phyloP scores from a whole-genome alignment of 768 basidiomycete genomes.

The Russula sp. region DNA sequence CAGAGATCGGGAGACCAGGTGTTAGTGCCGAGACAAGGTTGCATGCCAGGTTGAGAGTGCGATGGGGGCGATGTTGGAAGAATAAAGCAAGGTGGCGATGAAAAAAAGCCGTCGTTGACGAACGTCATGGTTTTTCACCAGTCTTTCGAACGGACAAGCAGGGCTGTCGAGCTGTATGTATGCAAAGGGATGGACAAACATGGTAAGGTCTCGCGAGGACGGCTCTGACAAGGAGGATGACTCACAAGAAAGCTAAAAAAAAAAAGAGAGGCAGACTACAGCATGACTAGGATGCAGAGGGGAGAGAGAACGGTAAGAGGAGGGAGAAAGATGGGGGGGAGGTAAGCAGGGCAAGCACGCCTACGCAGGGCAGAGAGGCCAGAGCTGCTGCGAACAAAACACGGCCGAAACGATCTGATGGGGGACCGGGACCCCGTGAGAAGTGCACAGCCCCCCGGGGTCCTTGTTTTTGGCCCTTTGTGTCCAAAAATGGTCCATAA shows the following conservation, averaged over 20 bases:
- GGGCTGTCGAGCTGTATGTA: constrained; percentile 19
- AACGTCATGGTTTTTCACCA: constrained; percentile 29
- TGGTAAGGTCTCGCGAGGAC: background rate
- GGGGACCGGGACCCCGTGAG: background rate
- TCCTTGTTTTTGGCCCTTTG: background rate
- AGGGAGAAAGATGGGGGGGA: background rate
- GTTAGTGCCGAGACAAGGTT: constrained; percentile 9
- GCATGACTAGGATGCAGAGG: constrained; percentile 14
- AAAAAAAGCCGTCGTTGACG: constrained; percentile 17
- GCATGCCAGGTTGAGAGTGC: constrained; percentile 17
- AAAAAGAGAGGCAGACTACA: constrained; percentile 17
- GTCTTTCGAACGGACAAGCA: constrained; percentile 25
- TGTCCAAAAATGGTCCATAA: background rate
- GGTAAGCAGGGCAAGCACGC: background rate
- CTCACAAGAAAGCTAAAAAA: constrained; percentile 16
- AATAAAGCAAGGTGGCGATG: constrained; percentile 1
- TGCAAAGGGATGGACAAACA: constrained; percentile 4
- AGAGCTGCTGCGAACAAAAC: background rate
- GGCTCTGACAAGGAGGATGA: background rate
- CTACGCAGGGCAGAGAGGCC: background rate
- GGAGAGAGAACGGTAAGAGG: background rate
- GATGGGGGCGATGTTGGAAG: constrained; percentile 22
- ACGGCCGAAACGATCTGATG: background rate
- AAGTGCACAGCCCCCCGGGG: background rate
- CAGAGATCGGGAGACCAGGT: constrained; percentile 20